Percentiles rank a stretch among this genome's conserved stretches.
Conservation (phyloP, 176 grass and related monocot species). For the Elaeis guineensis region DNA sequence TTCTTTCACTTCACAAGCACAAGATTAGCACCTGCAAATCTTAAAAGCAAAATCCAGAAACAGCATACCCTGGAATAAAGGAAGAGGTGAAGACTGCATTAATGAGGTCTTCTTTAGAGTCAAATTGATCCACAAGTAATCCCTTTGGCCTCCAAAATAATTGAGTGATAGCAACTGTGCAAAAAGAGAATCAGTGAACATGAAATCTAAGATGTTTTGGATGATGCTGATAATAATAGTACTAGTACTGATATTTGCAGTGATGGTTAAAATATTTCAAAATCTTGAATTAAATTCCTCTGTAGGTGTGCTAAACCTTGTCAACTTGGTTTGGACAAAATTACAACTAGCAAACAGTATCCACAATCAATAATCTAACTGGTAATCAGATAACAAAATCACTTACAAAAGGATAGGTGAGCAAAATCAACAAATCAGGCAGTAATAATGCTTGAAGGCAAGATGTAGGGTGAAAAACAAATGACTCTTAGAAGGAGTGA, state of each 20-base stretch:
- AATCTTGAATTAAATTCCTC: too few relatives aligned
- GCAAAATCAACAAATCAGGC: constrained; percentile 5
- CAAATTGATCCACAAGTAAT: constrained; percentile 88
- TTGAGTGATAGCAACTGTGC: constrained; percentile 79
- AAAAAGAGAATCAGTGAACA: constrained; percentile 18
- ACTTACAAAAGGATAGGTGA: too few relatives aligned
- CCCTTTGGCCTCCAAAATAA: constrained; percentile 77
- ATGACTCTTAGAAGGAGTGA: too few relatives aligned
- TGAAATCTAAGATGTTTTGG: not conserved
- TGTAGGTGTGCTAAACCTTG: too few relatives aligned
- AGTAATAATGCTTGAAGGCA: not conserved
- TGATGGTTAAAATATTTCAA: too few relatives aligned
- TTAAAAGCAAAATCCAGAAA: not conserved
- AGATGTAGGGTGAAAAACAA: too few relatives aligned
- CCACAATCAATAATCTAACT: too few relatives aligned
- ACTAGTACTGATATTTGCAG: too few relatives aligned
- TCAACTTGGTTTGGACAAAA: too few relatives aligned
- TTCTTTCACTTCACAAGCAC: constrained; percentile 5
- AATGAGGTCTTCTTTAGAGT: constrained; percentile 92
- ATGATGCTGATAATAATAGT: too few relatives aligned
- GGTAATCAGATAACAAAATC: too few relatives aligned
- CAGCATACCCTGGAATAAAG: constrained; percentile 89
- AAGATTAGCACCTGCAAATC: not conserved
- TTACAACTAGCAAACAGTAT: too few relatives aligned
- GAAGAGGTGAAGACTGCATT: constrained; percentile 88